Conservation (phyloP, 805 yeast genomes). For the Torulaspora delbrueckii region DNA sequence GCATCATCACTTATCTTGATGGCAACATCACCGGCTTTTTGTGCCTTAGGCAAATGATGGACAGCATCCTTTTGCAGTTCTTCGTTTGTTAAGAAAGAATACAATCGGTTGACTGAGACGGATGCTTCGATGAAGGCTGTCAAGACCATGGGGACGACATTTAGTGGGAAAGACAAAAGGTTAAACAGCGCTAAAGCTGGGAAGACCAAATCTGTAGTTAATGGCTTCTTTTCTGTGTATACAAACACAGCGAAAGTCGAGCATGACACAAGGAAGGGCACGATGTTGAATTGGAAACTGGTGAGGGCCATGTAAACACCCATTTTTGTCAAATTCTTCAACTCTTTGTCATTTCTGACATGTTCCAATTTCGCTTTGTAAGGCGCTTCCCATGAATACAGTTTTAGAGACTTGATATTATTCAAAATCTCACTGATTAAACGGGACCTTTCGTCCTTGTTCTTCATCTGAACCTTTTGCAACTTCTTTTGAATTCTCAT, state of each 20-base stretch:
- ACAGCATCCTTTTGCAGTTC: conserved; percentile 80
- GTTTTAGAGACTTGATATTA: conserved; percentile 85
- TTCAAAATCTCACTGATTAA: conserved; percentile 82
- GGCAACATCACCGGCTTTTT: conserved; percentile 59
- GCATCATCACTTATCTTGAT: conserved; percentile 55
- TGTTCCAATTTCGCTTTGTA: conserved; percentile 65
- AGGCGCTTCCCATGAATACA: conserved; percentile 95
- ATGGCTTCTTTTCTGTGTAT: conserved; percentile 51
- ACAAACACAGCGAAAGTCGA: conserved; percentile 83
- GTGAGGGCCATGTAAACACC: conserved; percentile 68
- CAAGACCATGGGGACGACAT: conserved; percentile 86
- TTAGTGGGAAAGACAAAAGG: conserved; percentile 83
- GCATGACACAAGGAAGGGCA: conserved; percentile 87
- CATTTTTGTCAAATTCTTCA: conserved; percentile 67
- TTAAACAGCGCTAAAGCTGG: conserved; percentile 88
- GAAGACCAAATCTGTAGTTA: conserved; percentile 86
- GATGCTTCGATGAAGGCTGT: conserved; percentile 84
- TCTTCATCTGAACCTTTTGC: conserved; percentile 82
- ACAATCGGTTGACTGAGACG: conserved; percentile 72
- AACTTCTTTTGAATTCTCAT: conserved; percentile 63
- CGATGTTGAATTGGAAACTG: conserved; percentile 72
- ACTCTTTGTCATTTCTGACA: conserved; percentile 85
- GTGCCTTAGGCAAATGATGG: conserved; percentile 41
- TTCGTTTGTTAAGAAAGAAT: conserved; percentile 62
- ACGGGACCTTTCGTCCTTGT: conserved; percentile 89